These are phyloP conservation scores for Russula virescens DNA, from an alignment of 768 basidiomycete genomes.

Conservation along the genomic window DNA sequence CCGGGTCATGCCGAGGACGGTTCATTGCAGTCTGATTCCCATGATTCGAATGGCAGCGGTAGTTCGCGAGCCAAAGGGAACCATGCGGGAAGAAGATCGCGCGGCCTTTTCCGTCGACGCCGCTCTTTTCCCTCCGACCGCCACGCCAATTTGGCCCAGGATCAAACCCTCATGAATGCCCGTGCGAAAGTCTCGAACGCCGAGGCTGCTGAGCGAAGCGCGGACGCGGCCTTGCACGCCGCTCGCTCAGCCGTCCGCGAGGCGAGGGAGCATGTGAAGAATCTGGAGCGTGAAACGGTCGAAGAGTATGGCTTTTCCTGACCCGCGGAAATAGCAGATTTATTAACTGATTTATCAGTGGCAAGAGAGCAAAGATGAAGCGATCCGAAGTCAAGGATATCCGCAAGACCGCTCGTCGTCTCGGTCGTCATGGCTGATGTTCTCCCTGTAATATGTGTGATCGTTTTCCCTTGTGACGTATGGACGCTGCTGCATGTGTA, in stretches of 20 bases:
- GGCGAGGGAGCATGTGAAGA: conserved; percentile 10
- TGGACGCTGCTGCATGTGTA: neutral
- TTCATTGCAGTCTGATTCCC: neutral
- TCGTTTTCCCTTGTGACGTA: too few relatives aligned
- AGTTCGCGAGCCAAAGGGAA: neutral
- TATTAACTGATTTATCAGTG: neutral
- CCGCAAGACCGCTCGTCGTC: conserved; percentile 7
- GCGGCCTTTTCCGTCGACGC: conserved; percentile 28
- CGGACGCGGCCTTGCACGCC: neutral
- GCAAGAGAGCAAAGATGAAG: conserved; percentile 11
- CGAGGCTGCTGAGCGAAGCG: conserved; percentile 3
- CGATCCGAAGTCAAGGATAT: conserved; percentile 9
- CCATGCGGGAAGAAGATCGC: conserved; percentile 1
- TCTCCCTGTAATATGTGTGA: neutral
- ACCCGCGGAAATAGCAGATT: neutral
- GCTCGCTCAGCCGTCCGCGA: conserved; percentile 9
- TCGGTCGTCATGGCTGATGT: conserved; percentile 19
- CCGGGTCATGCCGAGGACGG: neutral
- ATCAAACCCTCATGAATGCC: conserved; percentile 36
- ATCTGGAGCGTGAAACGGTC: neutral
- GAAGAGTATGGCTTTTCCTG: conserved; percentile 6
- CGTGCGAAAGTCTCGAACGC: conserved; percentile 35
- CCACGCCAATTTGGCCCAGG: conserved; percentile 29
- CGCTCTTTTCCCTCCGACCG: conserved; percentile 26
- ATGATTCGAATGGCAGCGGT: neutral